A percentile compares a stretch with the other conserved stretches of the same genome.
phyloP scores from a whole-genome alignment of 768 basidiomycete genomes.

The Amanita phalloides region DNA sequence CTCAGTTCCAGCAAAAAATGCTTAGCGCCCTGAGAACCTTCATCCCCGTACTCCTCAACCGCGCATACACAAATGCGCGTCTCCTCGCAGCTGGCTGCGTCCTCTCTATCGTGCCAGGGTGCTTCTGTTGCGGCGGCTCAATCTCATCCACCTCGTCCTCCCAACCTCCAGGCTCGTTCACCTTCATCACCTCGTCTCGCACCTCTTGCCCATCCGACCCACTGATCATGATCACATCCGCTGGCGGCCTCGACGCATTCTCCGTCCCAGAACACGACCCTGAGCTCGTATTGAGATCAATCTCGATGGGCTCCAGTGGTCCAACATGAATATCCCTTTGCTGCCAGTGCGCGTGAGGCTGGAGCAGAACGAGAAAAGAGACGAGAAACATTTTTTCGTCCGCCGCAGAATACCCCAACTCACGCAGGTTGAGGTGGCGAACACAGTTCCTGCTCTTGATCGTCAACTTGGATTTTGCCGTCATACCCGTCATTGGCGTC shows the following conservation, averaged over 20 bases:
- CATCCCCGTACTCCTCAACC: neutral
- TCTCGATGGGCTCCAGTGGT: neutral
- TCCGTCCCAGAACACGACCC: neutral
- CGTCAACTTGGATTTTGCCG: neutral
- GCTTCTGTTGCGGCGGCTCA: neutral
- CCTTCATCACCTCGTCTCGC: neutral
- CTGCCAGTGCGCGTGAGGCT: neutral
- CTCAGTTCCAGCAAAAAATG: no score
- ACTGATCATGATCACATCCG: neutral
- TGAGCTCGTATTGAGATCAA: neutral
- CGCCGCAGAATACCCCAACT: neutral
- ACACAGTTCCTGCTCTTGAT: neutral
- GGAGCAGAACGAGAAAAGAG: neutral
- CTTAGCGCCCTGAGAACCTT: no score
- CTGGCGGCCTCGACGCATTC: neutral
- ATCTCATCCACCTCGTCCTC: neutral
- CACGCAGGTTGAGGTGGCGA: neutral
- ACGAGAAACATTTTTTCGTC: neutral
- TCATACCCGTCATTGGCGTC: neutral
- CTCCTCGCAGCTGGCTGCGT: neutral
- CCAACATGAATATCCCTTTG: neutral
- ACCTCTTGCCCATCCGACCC: neutral
- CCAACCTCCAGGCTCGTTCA: neutral
- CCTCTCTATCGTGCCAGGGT: neutral
- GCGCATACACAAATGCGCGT: neutral